Evolutionary conservation across 169 alveolate genomes (phyloP).

Genomic region (Plasmodium fragile): DNA sequence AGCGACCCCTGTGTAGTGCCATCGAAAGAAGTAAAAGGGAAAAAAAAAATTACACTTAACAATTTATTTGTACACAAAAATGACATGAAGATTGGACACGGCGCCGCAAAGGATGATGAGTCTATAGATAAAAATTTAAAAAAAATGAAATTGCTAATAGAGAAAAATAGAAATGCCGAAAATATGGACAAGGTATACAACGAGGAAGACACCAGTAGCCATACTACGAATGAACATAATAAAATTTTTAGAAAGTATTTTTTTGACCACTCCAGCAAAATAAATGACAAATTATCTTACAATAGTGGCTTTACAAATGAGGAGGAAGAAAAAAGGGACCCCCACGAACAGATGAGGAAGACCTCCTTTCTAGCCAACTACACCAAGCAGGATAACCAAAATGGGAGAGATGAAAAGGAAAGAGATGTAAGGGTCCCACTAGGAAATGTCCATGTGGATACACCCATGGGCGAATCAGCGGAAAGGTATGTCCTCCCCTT

Average conservation of each 20-base stretch:
- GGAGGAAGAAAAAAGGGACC: background rate
- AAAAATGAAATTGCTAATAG: constrained; percentile 22
- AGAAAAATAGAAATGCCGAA: constrained; percentile 36
- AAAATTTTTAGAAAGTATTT: constrained; percentile 22
- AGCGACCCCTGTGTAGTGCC: background rate
- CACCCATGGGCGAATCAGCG: background rate
- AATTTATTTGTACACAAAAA: constrained; percentile 34
- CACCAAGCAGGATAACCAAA: background rate
- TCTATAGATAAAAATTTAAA: constrained; percentile 51
- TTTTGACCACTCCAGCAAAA: constrained; percentile 8
- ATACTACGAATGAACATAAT: constrained; percentile 32
- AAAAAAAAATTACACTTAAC: constrained; percentile 41
- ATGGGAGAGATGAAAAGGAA: background rate
- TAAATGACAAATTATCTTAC: constrained; percentile 16
- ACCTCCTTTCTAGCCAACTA: background rate
- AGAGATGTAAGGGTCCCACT: background rate
- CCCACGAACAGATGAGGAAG: background rate
- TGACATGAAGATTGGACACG: background rate
- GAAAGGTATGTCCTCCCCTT: background rate
- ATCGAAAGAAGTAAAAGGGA: background rate
- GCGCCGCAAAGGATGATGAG: background rate
- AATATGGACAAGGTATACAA: background rate
- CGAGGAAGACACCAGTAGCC: constrained; percentile 20
- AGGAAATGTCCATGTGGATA: background rate
- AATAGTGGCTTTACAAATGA: background rate